Evolutionary conservation across 1,284 basidiomycete genomes (phyloP), one percentile per base, ranked within the genome.

Genomic region (Mycena citricolor): DNA sequence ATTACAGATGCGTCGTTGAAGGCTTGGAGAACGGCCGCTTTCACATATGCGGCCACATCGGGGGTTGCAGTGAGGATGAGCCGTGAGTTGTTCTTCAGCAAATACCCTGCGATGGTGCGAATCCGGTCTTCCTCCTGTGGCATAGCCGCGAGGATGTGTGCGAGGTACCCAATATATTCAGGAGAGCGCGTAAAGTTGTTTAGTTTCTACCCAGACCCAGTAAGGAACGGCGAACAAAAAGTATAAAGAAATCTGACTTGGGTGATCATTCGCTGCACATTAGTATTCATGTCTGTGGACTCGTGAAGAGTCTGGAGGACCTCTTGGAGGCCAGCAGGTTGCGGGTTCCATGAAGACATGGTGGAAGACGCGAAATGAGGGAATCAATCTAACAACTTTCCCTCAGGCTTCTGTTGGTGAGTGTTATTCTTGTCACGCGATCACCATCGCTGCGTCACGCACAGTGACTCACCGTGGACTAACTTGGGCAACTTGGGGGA

Each of bases 151-250:
- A 97, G 81, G 68, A 98, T 93, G 66, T 95, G 92, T 32, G 90
- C 90, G 50, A 99, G 83, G 78, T 99, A 99, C 54, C 89, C 94
- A 53, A 95, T 88, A 67, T 98, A 99, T 67, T 95, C 92, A 42
- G 93, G 90, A 48, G 86, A 83, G 60, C 82, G 82, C 64, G 90
- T 89, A 67, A 94, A 94, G 56, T 77, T 80, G 63, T 91, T 90
- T 49, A 95, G 77, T 79, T 92, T 93, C 91, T 94, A 52, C 42
- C 22, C 19, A 39, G 45, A 2, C 39, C 42, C 38, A 49, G 47
- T 43, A 39, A 40, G 33, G 25, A 30, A 19, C 30, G 24, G 47
- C 43, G 39, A 33, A 51, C 38, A 43, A 39, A 42, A 52, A 32
- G 39, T 46, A 51, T 47, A 50, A 48, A 51, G 47, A 41, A 42